Percentiles rank a stretch among this genome's conserved stretches.
Evolutionary conservation across 2,329 filamentous ascomycete species (phyloP).

Genomic region (Camillea tinctor): DNA sequence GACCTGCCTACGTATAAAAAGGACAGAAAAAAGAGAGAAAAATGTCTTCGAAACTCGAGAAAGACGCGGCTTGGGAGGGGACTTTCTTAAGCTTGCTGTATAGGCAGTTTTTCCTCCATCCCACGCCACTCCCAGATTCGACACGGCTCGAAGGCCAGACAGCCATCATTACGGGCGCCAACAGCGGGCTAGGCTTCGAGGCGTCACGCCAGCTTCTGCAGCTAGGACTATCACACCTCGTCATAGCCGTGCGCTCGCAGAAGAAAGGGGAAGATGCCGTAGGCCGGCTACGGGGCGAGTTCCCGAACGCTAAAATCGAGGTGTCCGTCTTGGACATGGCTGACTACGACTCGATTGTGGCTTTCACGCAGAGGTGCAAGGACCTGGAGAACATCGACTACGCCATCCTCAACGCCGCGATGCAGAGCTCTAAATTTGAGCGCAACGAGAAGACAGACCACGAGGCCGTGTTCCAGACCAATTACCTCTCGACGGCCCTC

Average conservation of each 20-base stretch:
- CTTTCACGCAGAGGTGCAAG: constrained; percentile 34
- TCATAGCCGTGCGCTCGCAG: constrained; percentile 33
- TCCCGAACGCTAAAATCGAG: constrained; percentile 23
- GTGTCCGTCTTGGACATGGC: constrained; percentile 43
- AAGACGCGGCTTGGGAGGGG: too few relatives aligned
- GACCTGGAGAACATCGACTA: constrained; percentile 37
- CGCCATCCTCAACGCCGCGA: constrained; percentile 36
- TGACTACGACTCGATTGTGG: constrained; percentile 38
- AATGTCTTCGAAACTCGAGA: too few relatives aligned
- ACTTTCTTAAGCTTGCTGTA: too few relatives aligned
- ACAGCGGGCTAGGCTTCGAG: constrained; percentile 34
- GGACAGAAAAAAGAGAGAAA: too few relatives aligned
- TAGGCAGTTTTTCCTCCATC: too few relatives aligned
- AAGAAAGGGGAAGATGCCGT: constrained; percentile 24
- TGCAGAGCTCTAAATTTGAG: constrained; percentile 17
- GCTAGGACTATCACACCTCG: constrained; percentile 30
- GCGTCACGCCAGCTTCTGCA: constrained; percentile 30
- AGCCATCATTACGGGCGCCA: constrained; percentile 33
- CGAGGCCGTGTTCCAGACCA: constrained; percentile 48
- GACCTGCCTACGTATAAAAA: too few relatives aligned
- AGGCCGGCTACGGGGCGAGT: background rate
- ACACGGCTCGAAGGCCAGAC: constrained; percentile 7
- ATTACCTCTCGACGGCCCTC: constrained; percentile 50
- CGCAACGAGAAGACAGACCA: constrained; percentile 22
- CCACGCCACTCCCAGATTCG: background rate